A percentile compares a stretch with the other conserved stretches of the same genome.
Conservation (phyloP, 257 asterid genomes). For the Sherardia arvensis region DNA sequence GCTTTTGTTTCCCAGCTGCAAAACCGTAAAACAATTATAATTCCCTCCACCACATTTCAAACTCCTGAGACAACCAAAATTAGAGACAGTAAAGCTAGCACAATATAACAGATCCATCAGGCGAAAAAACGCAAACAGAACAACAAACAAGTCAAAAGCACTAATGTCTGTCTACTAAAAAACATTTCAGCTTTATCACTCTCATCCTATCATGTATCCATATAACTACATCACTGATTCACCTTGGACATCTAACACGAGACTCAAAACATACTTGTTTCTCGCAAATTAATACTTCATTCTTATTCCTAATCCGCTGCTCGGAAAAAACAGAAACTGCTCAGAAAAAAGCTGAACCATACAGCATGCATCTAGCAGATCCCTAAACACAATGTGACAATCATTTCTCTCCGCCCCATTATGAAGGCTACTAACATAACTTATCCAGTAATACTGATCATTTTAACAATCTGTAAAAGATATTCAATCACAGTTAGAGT, state of each 20-base stretch:
- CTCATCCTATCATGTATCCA: not conserved
- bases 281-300: not conserved
- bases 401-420: not conserved
- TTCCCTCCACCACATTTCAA: not conserved
- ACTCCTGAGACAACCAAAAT: not conserved
- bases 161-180: not conserved
- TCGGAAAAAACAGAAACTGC: not conserved
- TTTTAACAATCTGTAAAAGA: too few species aligned
- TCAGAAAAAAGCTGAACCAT: not conserved
- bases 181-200: too few species aligned
- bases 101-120: not conserved
- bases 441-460: too few species aligned
- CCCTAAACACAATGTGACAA: not conserved
- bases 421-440: not conserved
- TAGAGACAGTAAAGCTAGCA: not conserved
- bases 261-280: not conserved
- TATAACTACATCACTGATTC: not conserved
- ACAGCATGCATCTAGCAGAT: not conserved
- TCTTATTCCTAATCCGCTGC: not conserved
- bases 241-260: not conserved
- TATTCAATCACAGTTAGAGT: not conserved
- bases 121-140: not conserved
- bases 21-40: conserved; percentile 8
- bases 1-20: conserved; percentile 41
- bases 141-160: not conserved